Base-by-base conservation (phyloP, 345 rosid genomes). In the Nasturtium officinale region DNA sequence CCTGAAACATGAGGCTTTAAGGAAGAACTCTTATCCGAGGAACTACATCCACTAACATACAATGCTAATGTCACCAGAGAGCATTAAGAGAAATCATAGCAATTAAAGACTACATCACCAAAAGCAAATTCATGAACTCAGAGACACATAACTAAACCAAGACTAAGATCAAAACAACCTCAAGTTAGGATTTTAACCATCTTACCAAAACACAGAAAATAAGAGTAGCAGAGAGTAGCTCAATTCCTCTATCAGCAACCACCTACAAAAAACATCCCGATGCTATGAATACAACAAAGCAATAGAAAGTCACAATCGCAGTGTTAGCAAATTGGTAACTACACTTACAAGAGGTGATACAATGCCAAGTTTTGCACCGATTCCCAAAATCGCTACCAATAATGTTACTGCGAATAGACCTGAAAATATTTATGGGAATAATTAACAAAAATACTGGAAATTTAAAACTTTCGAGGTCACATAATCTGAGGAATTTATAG, bases 201-300 rank as follows among this genome's bases (percentile, higher is more conserved):
- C 95, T 88, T 80, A 82, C 99, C 72, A 91, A 77, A 77, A 83
- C 47, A 82, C 97, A 83, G 79, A 91, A 83, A 15, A 88, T 68
- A 65, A 86, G 84, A 50, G 96, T 85, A 54, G 96, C 74, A 1
- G 99, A 88, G 50, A 95, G 87, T 52, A 95, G 82, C 89, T 88
- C 88, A 57, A 89, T 80, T 58, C 97, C 97, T 82, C 88, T 85
- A 68, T 88, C 96, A 9, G 97, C 78, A 76, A 87, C 87, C 69
- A 82, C 87, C 99, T 89, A 80, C 79, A 78, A 77, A 20, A 54
- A 20, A 54, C 15, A 57, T 66, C 16, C 12, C 8, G 48, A 67
- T 23, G 45, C 29, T 52, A 35, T 55, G 11, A 71, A 43, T 32
- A 51, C 35, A 25, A 61, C 11, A 60, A 77, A 38, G 2, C 11